Evolutionary conservation across 2,329 filamentous ascomycete genomes (phyloP), one percentile per base, ranked within the genome.

Genomic region (Ascochyta pisi): DNA sequence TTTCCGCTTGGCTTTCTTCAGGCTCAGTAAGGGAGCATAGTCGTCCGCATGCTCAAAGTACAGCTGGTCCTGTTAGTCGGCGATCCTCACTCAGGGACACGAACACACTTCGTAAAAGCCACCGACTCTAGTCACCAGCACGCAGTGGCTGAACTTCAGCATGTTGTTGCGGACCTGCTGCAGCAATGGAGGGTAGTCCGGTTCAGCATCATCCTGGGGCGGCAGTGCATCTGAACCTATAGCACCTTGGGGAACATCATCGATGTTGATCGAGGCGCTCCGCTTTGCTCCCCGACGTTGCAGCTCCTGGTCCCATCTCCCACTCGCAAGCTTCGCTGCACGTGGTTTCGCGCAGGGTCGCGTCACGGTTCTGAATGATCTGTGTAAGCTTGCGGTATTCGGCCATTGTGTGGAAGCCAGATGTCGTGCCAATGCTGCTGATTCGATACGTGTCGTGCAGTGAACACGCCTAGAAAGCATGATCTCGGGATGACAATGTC

Each of bases 11-110:
- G 89, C 88, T 50, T 96, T 87, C 76, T 97, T 98, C 69, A 99
- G 79, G 67, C 92, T 95, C 61, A 99, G 82, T 40, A 96, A 80
- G 1, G 92, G 90, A 1, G 90, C 94, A 73, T 89, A 90, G 70
- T 96, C 88, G 55, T 96, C 90, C 10, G 96, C 95, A 73, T 99
- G 93, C 67, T 96, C 90, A 75, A 98, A 96, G 78, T 99, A 99
- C 55, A 99, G 81, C 84, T 77, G 24, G 4, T 41, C 22, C 23
- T 13, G 44, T 68, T 43, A 69, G 60, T 49, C n/a, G 43, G n/a
- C 6, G 19, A 51, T 16, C 43, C 6, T 41, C 60, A 58, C 19
- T 39, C 26, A 33, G 34, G 16, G 9, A 27, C 22, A 24, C 22
- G 27, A 4, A 41, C 68, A 40, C 76, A 83, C 82, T 77, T 99